Evolutionary conservation across 169 alveolate genomes (phyloP).

Genomic region (Eimeria falciformis): DNA sequence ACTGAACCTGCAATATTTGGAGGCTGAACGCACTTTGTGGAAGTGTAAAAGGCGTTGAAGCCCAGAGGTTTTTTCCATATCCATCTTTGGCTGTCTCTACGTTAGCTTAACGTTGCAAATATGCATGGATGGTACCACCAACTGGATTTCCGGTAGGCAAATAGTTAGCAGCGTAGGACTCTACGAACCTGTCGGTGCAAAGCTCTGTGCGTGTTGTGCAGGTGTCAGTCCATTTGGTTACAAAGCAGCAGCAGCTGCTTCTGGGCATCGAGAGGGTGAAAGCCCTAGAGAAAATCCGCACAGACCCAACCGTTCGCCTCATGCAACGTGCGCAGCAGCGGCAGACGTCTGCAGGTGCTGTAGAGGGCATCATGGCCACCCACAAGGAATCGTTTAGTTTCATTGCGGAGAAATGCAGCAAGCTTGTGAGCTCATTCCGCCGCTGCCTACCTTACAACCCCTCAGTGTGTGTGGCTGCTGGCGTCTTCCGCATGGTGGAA

Average conservation of each 20-base stretch:
- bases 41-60: too few species aligned
- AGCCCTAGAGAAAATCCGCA: constrained; percentile 41
- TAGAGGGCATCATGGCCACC: neutral
- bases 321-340: constrained; percentile 52
- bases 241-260: constrained; percentile 53
- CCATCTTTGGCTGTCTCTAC: too few species aligned
- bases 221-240: constrained; percentile 24
- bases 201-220: constrained; percentile 12
- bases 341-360: constrained; percentile 19
- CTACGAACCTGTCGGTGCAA: neutral
- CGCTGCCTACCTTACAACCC: too few species aligned
- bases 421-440: constrained; percentile 31
- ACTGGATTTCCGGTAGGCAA: too few species aligned
- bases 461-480: too few species aligned
- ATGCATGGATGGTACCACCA: too few species aligned
- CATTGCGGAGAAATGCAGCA: constrained; percentile 50
- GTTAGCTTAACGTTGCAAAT: too few species aligned
- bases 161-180: too few species aligned
- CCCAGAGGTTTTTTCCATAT: too few species aligned
- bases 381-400: constrained; percentile 39
- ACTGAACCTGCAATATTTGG: too few species aligned
- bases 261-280: constrained; percentile 51
- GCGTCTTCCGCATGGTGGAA: too few species aligned
- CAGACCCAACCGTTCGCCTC: constrained; percentile 36
- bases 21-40: too few species aligned